Base-by-base conservation (phyloP, 257 asterid species). In the Solanum tarapatanum region DNA sequence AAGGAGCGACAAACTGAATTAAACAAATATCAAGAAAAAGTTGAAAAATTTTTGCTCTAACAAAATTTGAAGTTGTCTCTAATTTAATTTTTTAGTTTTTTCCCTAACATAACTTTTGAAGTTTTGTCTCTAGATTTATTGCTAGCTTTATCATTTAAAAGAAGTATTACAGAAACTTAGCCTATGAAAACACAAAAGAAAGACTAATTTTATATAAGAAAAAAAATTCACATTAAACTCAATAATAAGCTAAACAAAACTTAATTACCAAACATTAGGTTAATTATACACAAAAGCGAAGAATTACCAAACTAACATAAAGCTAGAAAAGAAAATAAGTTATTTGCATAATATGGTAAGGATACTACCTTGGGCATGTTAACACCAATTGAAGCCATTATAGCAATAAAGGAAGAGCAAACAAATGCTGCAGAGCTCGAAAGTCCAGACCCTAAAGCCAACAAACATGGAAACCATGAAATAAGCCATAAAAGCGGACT, bases 401-500 rank as follows among this genome's bases (percentile, higher is more conserved):
- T 92, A 82, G 98, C 97, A 72, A 97, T 97, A 55, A 98, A 95
- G 60, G 99, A 89, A 58, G 98, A 96, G 94, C 99, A 97, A 88
- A 96, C 99, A 91, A 97, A 95, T 82, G 99, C 99, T 85, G 99
- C 99, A 88, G 99, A 97, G 93, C 99, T 97, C 30, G 99, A 97
- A 80, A 97, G 91, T 75, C 99, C 99, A 86, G 99, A 97, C 41
- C 77, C 99, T 97, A 89, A 79, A 90, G 13, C 73, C 62, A 82
- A 26, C 26, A 85, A 35, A 41, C 26, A 13, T 37, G 58, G 33
- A 76, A 37, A 76, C 58, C 32, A n/a, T 39, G 41, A 45, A 48
- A 45, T 80, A 80, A 45, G 28, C 82, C 85, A 69, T 60, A 51
- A 26, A 45, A 10, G 74, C 9, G 51, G 72, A 28, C 70, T 55